These are phyloP conservation scores for Paramecium tetraurelia DNA, from an alignment of 73 alveolate genomes.

Conservation along the genomic window DNA sequence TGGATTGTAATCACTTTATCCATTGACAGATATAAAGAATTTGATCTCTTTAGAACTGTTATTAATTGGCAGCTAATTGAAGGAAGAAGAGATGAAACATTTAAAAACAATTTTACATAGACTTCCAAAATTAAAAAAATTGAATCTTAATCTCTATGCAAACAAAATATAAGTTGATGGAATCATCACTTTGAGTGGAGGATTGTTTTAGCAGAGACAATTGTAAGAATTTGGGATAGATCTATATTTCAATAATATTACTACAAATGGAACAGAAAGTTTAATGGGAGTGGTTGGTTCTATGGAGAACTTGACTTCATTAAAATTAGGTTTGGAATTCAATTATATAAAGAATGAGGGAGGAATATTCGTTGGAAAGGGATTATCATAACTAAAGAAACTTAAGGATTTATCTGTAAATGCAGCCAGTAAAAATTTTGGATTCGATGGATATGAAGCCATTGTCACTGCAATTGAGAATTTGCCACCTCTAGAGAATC, in stretches of 20 bases:
- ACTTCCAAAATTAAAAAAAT: constrained; percentile 21
- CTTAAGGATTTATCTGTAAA: constrained; percentile 38
- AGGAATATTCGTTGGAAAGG: constrained; percentile 51
- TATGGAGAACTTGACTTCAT: not conserved
- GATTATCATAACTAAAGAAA: not conserved
- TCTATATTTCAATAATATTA: constrained; percentile 53
- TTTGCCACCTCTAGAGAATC: constrained; percentile 31
- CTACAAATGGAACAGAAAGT: constrained; percentile 58
- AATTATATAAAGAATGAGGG: constrained; percentile 57
- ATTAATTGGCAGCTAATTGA: not conserved
- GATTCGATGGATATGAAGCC: constrained; percentile 41
- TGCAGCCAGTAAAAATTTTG: constrained; percentile 60
- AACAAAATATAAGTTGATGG: constrained; percentile 44
- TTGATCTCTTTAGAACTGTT: not conserved
- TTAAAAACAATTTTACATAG: not conserved
- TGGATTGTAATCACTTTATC: constrained; percentile 1
- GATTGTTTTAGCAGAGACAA: constrained; percentile 41
- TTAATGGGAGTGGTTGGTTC: constrained; percentile 36
- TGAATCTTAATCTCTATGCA: not conserved
- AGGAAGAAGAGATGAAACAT: not conserved
- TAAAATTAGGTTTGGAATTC: constrained; percentile 55
- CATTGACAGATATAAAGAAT: not conserved
- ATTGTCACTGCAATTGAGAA: constrained; percentile 24
- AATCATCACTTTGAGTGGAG: constrained; percentile 47
- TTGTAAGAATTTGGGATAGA: constrained; percentile 36